Evolutionary conservation across 805 yeast genomes (phyloP).

Genomic region (Monosporozyma unispora): DNA sequence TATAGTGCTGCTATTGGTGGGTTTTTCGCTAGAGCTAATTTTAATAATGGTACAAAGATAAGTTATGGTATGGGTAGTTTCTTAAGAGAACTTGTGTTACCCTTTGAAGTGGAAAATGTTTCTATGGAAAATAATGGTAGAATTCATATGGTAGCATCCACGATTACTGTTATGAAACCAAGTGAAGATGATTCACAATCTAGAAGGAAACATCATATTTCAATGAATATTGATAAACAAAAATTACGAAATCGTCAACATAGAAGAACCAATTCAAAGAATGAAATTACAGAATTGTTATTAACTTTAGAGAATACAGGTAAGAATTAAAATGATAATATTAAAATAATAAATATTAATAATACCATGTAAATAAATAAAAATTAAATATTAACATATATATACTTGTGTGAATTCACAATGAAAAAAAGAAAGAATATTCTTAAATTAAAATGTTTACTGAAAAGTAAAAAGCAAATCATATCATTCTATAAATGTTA

Average conservation of each 20-base stretch:
- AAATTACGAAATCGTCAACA: neutral
- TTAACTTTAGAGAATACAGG: slow-evolving; percentile 4
- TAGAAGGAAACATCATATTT: neutral
- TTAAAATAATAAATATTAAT: neutral
- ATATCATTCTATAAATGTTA: slow-evolving; percentile 30
- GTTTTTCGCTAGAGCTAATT: slow-evolving; percentile 32
- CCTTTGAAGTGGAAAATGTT: slow-evolving; percentile 35
- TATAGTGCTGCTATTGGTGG: slow-evolving; percentile 54
- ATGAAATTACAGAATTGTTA: slow-evolving; percentile 2
- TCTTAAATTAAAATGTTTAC: neutral
- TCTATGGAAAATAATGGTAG: slow-evolving; percentile 33
- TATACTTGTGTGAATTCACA: neutral
- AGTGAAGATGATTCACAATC: neutral
- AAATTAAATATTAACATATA: neutral
- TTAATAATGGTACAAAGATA: slow-evolving; percentile 28
- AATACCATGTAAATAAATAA: slow-evolving; percentile 2
- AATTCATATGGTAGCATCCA: slow-evolving; percentile 8
- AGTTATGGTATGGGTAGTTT: slow-evolving; percentile 32
- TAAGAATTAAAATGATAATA: neutral
- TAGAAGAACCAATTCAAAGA: neutral
- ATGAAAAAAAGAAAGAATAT: slow-evolving; percentile 10
- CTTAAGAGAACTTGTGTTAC: slow-evolving; percentile 37
- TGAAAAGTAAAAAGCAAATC: neutral
- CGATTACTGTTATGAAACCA: neutral
- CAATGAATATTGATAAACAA: slow-evolving; percentile 1